Conservation (phyloP, 148 eudicot species). For the Fagopyrum homotropicum region DNA sequence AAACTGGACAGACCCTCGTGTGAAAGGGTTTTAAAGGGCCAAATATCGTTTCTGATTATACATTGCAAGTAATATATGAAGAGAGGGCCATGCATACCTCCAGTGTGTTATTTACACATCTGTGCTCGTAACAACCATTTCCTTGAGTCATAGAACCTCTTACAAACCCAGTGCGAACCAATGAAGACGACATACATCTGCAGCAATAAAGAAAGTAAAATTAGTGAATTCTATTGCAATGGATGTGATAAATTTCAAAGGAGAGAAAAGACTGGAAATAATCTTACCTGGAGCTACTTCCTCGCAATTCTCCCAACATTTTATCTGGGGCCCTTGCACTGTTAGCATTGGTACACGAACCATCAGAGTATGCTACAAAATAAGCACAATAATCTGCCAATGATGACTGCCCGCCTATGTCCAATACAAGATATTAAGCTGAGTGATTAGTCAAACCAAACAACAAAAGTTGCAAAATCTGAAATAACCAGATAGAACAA, state of each 20-base stretch:
- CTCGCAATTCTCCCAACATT: slow-evolving; percentile 95
- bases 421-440: slow-evolving; percentile 10
- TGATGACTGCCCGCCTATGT: slow-evolving; percentile 89
- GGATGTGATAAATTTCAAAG: not conserved
- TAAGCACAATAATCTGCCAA: slow-evolving; percentile 99
- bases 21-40: not conserved
- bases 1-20: not conserved
- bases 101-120: slow-evolving; percentile 63
- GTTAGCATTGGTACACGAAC: slow-evolving; percentile 83
- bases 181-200: slow-evolving; percentile 96
- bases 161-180: slow-evolving; percentile 93
- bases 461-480: slow-evolving; percentile 8
- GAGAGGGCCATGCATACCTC: slow-evolving; percentile 41
- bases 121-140: slow-evolving; percentile 96
- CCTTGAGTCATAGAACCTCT: slow-evolving; percentile 90
- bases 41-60: not conserved
- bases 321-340: slow-evolving; percentile 94
- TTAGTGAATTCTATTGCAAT: not conserved
- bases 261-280: not conserved
- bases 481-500: not conserved
- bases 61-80: not conserved
- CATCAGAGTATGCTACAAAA: slow-evolving; percentile 97
- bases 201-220: slow-evolving; percentile 13
- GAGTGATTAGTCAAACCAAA: not conserved
- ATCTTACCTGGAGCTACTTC: slow-evolving; percentile 75